phyloP scores from a whole-genome alignment of 768 basidiomycete species.

The Tylopilus sp. region DNA sequence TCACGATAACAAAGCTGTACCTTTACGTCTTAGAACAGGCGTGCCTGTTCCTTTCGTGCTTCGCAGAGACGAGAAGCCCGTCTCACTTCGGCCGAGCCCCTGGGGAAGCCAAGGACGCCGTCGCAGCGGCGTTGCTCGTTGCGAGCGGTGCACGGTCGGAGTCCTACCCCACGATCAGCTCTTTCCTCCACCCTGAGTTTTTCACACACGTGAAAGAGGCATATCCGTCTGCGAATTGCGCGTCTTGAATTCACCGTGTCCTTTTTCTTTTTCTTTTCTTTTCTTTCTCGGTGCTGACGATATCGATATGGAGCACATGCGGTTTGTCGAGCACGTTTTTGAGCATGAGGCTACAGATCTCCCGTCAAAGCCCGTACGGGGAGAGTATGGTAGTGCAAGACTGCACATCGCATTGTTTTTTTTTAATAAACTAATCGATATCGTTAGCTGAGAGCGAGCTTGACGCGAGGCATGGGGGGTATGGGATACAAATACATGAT shows the following conservation, averaged over 20 bases:
- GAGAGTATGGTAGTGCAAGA: neutral
- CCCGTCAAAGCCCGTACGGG: neutral
- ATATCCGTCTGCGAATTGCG: neutral
- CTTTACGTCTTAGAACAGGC: neutral
- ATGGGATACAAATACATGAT: neutral
- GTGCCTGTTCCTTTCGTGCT: neutral
- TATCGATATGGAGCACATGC: too few species aligned
- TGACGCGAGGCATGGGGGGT: neutral
- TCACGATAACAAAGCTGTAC: neutral
- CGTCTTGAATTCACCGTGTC: neutral
- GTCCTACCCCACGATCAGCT: too few species aligned
- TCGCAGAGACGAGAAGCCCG: neutral
- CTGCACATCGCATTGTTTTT: neutral
- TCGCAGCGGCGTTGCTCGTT: neutral
- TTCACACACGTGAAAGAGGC: too few species aligned
- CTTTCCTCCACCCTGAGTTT: too few species aligned
- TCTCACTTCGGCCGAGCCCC: neutral
- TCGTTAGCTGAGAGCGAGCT: neutral
- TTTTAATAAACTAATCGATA: neutral
- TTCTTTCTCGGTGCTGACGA: neutral
- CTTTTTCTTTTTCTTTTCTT: neutral
- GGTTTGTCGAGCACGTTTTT: neutral
- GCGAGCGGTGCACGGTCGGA: neutral
- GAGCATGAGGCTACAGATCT: neutral
- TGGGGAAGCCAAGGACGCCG: neutral